These are phyloP conservation scores for Omphalotus olearius DNA, from an alignment of 1,284 basidiomycete genomes.

Conservation along the genomic window DNA sequence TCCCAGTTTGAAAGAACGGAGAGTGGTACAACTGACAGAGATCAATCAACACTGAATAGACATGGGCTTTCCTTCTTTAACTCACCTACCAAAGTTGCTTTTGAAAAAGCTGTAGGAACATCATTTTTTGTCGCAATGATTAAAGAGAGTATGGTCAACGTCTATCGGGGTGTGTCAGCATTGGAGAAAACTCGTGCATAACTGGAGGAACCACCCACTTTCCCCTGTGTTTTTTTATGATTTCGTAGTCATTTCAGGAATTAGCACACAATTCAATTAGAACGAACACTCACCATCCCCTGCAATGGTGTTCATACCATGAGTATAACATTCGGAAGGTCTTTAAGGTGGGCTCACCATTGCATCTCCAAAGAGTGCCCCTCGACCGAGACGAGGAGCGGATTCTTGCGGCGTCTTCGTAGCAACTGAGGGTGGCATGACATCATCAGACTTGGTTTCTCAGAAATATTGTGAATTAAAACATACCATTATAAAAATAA, in stretches of 20 bases:
- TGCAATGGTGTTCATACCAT: constrained; percentile 15
- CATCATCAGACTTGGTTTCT: background rate
- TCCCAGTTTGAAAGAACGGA: constrained; percentile 91
- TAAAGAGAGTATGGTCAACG: constrained; percentile 75
- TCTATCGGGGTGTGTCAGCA: constrained; percentile 61
- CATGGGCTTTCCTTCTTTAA: background rate
- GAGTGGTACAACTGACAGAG: constrained; percentile 69
- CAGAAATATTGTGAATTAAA: background rate
- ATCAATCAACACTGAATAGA: constrained; percentile 4
- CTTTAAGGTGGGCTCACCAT: constrained; percentile 64
- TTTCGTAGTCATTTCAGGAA: background rate
- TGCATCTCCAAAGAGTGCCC: constrained; percentile 83
- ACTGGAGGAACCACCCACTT: too few species aligned
- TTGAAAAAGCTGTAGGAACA: constrained; percentile 49
- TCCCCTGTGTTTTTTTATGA: too few species aligned
- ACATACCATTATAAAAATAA: constrained; percentile 63
- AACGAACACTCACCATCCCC: constrained; percentile 32
- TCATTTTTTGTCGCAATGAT: constrained; percentile 74
- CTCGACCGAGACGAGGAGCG: constrained; percentile 69
- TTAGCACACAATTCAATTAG: background rate
- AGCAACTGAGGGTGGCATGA: constrained; percentile 56
- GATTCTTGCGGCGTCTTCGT: constrained; percentile 73
- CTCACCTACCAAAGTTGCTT: constrained; percentile 73
- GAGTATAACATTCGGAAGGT: constrained; percentile 6
- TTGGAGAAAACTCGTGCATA: too few species aligned